Evolutionary conservation across 208 protist genomes (phyloP).

Genomic region (Porcisia hertigi): DNA sequence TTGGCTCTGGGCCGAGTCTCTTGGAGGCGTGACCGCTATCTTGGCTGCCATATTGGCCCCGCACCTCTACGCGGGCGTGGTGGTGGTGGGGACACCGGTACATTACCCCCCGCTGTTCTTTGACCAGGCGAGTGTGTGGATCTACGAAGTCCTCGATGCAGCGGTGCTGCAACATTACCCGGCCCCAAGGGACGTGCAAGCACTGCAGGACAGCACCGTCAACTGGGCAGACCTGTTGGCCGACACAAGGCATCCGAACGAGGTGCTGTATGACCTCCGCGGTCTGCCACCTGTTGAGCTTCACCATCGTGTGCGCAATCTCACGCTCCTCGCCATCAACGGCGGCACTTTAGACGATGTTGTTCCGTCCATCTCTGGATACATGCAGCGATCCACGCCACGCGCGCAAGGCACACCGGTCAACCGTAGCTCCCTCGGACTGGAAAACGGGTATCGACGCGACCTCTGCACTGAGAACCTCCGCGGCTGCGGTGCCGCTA

Average conservation of each 20-base stretch:
- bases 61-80: constrained; percentile 62
- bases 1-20: constrained; percentile 79
- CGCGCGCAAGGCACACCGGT: constrained; percentile 20
- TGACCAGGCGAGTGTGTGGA: constrained; percentile 50
- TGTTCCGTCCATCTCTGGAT: constrained; percentile 53
- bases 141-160: constrained; percentile 53
- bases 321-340: constrained; percentile 59
- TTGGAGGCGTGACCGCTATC: constrained; percentile 61
- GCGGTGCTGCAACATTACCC: constrained; percentile 33
- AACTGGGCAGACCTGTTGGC: constrained; percentile 34
- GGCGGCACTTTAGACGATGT: constrained; percentile 79
- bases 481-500: constrained; percentile 58
- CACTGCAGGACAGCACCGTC: background rate
- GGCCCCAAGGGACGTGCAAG: background rate
- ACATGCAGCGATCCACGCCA: constrained; percentile 51
- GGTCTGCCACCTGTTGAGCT: constrained; percentile 31
- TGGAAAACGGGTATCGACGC: constrained; percentile 33
- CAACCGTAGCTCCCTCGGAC: constrained; percentile 18
- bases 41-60: constrained; percentile 60
- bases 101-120: constrained; percentile 78
- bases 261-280: constrained; percentile 39
- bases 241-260: constrained; percentile 15
- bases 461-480: constrained; percentile 74
- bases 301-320: constrained; percentile 36
- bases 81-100: constrained; percentile 63